These are phyloP conservation scores for Aschersonia sp. DNA, from an alignment of 2,329 filamentous ascomycete genomes.

Conservation along the genomic window DNA sequence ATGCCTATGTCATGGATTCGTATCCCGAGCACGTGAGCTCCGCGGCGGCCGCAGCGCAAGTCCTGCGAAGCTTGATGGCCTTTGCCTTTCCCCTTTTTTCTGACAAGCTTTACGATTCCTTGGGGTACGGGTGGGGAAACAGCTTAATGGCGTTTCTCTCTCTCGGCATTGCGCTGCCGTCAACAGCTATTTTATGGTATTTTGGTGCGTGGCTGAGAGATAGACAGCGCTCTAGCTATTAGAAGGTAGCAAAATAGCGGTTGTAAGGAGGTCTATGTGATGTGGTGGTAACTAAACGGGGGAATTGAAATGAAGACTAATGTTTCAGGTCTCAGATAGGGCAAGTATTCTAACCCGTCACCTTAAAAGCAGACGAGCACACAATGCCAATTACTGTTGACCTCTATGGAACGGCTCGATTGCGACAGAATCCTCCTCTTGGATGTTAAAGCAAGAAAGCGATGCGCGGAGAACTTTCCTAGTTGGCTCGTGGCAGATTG, in stretches of 20 bases:
- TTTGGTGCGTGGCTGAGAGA: not conserved
- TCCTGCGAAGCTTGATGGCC: slow-evolving; percentile 25
- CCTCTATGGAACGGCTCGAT: no score
- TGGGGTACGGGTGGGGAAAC: slow-evolving; percentile 17
- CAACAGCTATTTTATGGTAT: not conserved
- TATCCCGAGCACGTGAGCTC: slow-evolving; percentile 32
- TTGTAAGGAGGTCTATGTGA: no score
- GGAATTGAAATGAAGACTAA: no score
- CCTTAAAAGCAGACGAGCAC: no score
- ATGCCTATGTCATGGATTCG: slow-evolving; percentile 25
- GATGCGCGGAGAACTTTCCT: no score
- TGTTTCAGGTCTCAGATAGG: no score
- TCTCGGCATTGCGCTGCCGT: not conserved
- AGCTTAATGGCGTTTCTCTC: slow-evolving; percentile 7
- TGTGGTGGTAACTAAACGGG: no score
- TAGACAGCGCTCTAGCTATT: not conserved
- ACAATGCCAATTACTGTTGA: no score
- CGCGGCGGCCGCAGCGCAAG: slow-evolving; percentile 30
- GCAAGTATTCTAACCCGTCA: no score
- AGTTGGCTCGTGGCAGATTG: no score
- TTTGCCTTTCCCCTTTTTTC: slow-evolving; percentile 34
- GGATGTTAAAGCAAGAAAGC: no score
- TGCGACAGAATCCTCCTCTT: no score
- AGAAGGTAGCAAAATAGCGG: slow-evolving; percentile 7
- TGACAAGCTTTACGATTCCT: slow-evolving; percentile 16